A percentile compares a stretch with the other conserved stretches of the same genome.
These are phyloP conservation scores for Xylaria cubensis DNA, from an alignment of 495 filamentous ascomycete genomes.

Conservation along the genomic window DNA sequence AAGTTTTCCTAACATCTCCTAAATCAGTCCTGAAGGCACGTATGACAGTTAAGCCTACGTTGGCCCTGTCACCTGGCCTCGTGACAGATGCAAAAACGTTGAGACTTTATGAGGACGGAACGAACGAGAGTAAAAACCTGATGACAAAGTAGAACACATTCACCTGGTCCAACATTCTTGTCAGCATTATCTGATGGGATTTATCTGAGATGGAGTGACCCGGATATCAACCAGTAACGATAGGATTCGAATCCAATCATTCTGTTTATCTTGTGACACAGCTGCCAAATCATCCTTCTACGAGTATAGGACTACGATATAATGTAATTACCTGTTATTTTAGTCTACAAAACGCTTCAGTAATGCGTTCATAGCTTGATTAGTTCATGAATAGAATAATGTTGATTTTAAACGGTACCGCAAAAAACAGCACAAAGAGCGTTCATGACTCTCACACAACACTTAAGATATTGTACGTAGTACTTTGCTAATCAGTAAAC, in stretches of 20 bases:
- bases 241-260: neutral
- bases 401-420: neutral
- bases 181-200: neutral
- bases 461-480: neutral
- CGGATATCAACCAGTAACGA: neutral
- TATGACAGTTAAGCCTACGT: neutral
- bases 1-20: neutral
- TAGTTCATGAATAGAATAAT: neutral
- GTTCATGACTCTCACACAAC: neutral
- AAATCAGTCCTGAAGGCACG: neutral
- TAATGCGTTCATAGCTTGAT: neutral
- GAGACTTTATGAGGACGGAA: neutral
- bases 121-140: neutral
- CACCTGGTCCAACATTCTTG: neutral
- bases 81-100: neutral
- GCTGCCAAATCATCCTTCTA: neutral
- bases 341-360: neutral
- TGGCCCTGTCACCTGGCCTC: neutral
- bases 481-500: neutral
- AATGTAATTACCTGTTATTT: neutral
- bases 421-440: neutral
- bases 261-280: neutral
- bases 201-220: neutral
- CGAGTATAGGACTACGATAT: neutral
- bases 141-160: neutral